Evolutionary conservation across 2,329 filamentous ascomycete species (phyloP), one percentile per base, ranked within the genome.

Genomic region (Calonectria montana): DNA sequence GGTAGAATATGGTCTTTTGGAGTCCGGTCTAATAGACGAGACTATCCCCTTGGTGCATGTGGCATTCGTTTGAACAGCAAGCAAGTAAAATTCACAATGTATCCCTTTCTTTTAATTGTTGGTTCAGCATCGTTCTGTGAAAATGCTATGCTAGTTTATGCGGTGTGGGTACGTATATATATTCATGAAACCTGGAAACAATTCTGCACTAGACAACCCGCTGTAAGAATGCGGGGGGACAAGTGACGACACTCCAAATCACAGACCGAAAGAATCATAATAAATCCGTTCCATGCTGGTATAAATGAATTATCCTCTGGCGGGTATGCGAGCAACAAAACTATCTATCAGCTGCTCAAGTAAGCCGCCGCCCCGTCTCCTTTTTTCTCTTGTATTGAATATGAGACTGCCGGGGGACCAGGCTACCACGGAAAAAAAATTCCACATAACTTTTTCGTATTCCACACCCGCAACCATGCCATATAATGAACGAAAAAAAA

Each of bases 21-120:
- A 77, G 73, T 72, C 69, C 72, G 74, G 79, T 79, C 76, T 76
- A 73, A 78, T 77, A 81, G 80, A 82, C 72, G 74, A 81, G 80
- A 78, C 72, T 76, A 72, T 75, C 73, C 75, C 37, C 75, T 78
- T 73, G 69, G 73, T 57, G 61, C 69, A 68, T 70, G 48, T 71
- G 74, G 70, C 67, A 65, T 65, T 69, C 67, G 73, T 73, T 76
- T 74, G 69, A 74, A 73, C 65, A 80, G 78, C 76, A 80, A 76
- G 79, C 80, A 81, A 71, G 75, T 77, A 78, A 76, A 79, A 78
- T 77, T 77, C 77, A 82, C 77, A 77, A 79, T 79, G 80, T 82
- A 78, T 81, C 75, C 76, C 72, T 72, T 74, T 77, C 67, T 73
- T 55, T 67, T 25, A 25, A 63, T 27, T n/a, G 21, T 39, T 61